Conservation (phyloP, 257 asterid genomes). For the Galeopsis tetrahit region DNA sequence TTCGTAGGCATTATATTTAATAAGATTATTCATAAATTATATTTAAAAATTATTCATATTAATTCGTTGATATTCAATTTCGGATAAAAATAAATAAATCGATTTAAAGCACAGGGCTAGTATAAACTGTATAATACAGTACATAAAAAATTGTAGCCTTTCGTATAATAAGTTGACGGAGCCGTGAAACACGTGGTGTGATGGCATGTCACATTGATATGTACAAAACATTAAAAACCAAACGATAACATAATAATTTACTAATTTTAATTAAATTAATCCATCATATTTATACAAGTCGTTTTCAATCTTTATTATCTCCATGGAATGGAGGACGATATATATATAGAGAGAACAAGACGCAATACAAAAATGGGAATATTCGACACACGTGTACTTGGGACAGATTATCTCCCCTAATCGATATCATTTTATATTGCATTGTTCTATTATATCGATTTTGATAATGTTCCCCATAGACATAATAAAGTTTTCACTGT, state of each 20-base stretch:
- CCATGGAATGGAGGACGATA: not conserved
- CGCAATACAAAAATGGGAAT: not conserved
- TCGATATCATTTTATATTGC: too few species aligned
- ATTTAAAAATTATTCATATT: not conserved
- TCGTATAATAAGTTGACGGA: not conserved
- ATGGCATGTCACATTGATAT: not conserved
- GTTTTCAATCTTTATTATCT: not conserved
- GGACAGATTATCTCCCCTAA: not conserved
- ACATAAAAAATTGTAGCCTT: not conserved
- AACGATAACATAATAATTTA: not conserved
- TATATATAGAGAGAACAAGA: not conserved
- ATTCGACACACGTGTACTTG: not conserved
- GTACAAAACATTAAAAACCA: not conserved
- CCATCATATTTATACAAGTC: not conserved
- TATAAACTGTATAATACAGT: too few species aligned
- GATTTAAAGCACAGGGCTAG: not conserved
- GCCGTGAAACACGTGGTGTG: constrained; percentile 8
- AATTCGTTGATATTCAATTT: not conserved
- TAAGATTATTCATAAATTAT: too few species aligned
- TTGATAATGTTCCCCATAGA: too few species aligned
- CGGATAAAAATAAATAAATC: not conserved
- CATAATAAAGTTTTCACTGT: too few species aligned
- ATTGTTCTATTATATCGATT: too few species aligned
- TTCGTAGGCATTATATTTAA: not conserved
- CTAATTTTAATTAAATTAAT: not conserved